These are phyloP conservation scores for Heliamphora exappendiculata DNA, from an alignment of 148 eudicot species.

Conservation along the genomic window DNA sequence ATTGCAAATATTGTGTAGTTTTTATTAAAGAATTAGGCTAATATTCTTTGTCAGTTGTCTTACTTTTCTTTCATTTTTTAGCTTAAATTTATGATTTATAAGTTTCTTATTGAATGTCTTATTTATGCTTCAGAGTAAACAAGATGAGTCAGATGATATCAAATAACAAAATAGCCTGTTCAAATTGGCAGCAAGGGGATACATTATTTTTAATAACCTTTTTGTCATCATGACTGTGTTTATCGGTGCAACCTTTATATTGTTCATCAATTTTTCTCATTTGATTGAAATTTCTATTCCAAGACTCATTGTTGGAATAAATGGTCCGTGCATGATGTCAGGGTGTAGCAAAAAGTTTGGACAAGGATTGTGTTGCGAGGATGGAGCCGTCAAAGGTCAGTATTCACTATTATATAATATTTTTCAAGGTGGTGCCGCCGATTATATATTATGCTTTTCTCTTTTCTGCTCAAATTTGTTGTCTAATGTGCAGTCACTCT, in stretches of 20 bases:
- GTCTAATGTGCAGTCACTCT: conserved; percentile 12
- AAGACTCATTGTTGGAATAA: background rate
- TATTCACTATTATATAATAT: background rate
- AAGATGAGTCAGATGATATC: background rate
- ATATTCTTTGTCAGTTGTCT: background rate
- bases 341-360: conserved; percentile 67
- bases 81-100: background rate
- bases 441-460: conserved; percentile 1
- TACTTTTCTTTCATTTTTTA: background rate
- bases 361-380: conserved; percentile 58
- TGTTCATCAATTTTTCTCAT: background rate
- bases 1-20: background rate
- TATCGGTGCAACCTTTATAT: background rate
- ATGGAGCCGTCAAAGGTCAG: conserved; percentile 70
- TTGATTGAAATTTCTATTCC: background rate
- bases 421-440: background rate
- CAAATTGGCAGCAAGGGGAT: background rate
- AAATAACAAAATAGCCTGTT: background rate
- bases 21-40: background rate
- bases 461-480: conserved; percentile 9
- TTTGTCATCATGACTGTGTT: background rate
- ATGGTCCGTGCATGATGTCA: conserved; percentile 20
- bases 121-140: background rate
- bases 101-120: background rate
- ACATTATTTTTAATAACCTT: background rate